Evolutionary conservation across 2,329 filamentous ascomycete species (phyloP).

Genomic region (Parastagonospora avenae): DNA sequence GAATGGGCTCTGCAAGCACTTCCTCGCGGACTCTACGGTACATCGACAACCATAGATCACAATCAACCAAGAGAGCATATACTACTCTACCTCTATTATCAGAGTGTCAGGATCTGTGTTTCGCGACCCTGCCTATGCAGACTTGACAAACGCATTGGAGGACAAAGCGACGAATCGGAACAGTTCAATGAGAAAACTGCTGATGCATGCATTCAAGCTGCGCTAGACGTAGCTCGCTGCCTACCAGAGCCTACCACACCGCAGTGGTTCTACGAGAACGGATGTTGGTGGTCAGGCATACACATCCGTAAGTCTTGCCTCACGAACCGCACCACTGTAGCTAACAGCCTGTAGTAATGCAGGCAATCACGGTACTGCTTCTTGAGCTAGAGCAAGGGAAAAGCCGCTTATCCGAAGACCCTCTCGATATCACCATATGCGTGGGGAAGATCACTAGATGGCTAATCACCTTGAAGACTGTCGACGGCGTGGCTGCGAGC

Average conservation of each 20-base stretch:
- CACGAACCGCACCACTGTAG: neutral
- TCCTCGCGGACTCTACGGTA: slow-evolving; percentile 17
- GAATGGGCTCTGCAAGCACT: slow-evolving; percentile 30
- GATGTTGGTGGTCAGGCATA: slow-evolving; percentile 49
- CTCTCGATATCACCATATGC: slow-evolving; percentile 25
- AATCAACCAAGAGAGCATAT: slow-evolving; percentile 15
- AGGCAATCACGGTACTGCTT: slow-evolving; percentile 45
- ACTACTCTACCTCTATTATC: slow-evolving; percentile 35
- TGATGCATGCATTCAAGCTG: slow-evolving; percentile 41
- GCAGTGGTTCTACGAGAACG: slow-evolving; percentile 18
- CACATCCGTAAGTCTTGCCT: slow-evolving; percentile 19
- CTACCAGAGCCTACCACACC: slow-evolving; percentile 35
- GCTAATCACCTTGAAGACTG: slow-evolving; percentile 35
- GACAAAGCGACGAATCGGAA: slow-evolving; percentile 35
- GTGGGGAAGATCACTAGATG: slow-evolving; percentile 38
- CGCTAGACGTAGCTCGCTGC: slow-evolving; percentile 33
- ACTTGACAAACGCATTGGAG: slow-evolving; percentile 37
- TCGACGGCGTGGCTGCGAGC: slow-evolving; percentile 32
- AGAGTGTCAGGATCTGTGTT: slow-evolving; percentile 42
- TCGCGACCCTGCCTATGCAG: slow-evolving; percentile 47
- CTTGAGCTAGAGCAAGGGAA: slow-evolving; percentile 40
- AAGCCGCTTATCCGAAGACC: slow-evolving; percentile 27
- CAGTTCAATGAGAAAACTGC: slow-evolving; percentile 39
- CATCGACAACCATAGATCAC: neutral
- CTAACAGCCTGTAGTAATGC: slow-evolving; percentile 37